These are phyloP conservation scores for Spergularia azorica DNA, from an alignment of 179 eudicot species.

Conservation along the genomic window DNA sequence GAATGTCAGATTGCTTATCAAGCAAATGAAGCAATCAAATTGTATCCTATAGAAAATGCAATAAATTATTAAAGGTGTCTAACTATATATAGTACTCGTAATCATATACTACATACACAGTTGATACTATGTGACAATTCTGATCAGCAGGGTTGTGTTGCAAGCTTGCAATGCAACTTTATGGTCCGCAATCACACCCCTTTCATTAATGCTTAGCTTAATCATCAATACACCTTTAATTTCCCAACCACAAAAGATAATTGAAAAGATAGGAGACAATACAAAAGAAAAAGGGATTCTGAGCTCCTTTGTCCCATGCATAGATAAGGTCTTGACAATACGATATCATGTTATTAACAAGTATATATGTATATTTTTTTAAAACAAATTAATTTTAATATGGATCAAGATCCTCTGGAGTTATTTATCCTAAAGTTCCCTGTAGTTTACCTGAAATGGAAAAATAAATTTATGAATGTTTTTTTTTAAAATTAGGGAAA, in stretches of 20 bases:
- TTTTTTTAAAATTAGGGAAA: too few species aligned
- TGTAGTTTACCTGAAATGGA: too few species aligned
- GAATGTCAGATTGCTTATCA: not conserved
- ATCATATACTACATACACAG: not conserved
- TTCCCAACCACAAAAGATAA: not conserved
- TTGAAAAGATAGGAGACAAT: not conserved
- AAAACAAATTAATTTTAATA: too few species aligned
- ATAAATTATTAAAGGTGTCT: not conserved
- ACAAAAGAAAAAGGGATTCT: not conserved
- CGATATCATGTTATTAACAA: not conserved
- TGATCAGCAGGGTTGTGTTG: not conserved
- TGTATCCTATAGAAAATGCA: not conserved
- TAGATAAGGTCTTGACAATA: not conserved
- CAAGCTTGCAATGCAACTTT: slow-evolving; percentile 17
- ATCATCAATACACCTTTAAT: slow-evolving; percentile 24
- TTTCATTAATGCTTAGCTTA: slow-evolving; percentile 26
- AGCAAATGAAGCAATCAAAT: not conserved
- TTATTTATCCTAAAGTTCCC: too few species aligned
- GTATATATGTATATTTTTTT: too few species aligned
- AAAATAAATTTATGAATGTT: too few species aligned
- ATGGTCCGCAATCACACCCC: slow-evolving; percentile 15
- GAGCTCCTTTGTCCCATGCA: slow-evolving; percentile 18
- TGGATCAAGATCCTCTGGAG: too few species aligned
- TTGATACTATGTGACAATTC: not conserved
- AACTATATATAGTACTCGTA: not conserved